These are phyloP conservation scores for Scedosporium boydii DNA, from an alignment of 2,329 filamentous ascomycete species.

Conservation along the genomic window DNA sequence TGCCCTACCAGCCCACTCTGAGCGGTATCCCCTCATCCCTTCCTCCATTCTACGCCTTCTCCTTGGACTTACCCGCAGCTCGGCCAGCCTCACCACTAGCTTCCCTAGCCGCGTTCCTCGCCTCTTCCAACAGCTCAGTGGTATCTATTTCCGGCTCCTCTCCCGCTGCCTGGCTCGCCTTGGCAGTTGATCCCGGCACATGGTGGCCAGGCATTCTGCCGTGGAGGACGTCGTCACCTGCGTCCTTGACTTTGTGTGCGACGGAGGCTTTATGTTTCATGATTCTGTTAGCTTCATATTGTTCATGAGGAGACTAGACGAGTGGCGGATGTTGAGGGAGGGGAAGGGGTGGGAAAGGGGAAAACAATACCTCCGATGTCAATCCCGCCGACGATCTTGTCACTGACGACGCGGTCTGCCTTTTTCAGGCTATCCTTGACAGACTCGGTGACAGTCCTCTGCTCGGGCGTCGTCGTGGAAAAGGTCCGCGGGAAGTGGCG, in stretches of 20 bases:
- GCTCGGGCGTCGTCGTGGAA: constrained; percentile 32
- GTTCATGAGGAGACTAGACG: not conserved
- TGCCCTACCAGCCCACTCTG: constrained; percentile 32
- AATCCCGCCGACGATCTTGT: constrained; percentile 54
- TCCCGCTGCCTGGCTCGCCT: constrained; percentile 24
- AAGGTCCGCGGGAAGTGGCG: constrained; percentile 36
- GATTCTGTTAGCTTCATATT: not conserved
- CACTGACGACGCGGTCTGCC: constrained; percentile 49
- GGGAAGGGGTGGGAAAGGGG: not conserved
- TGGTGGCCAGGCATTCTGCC: constrained; percentile 25
- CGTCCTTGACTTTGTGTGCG: constrained; percentile 39
- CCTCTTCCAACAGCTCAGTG: constrained; percentile 32
- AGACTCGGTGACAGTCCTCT: constrained; percentile 41
- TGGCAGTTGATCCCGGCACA: constrained; percentile 20
- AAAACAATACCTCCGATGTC: constrained; percentile 38
- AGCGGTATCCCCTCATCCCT: constrained; percentile 17
- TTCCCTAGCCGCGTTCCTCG: constrained; percentile 29
- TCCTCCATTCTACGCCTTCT: constrained; percentile 31
- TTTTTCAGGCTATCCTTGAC: constrained; percentile 51
- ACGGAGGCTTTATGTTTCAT: constrained; percentile 20
- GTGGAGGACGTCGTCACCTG: constrained; percentile 23
- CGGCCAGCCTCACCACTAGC: constrained; percentile 30
- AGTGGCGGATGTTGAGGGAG: not conserved
- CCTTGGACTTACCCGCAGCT: constrained; percentile 27
- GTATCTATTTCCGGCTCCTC: constrained; percentile 30